Evolutionary conservation across 2,329 filamentous ascomycete genomes (phyloP), one percentile per base, ranked within the genome.

Genomic region (Xylaria sp.): DNA sequence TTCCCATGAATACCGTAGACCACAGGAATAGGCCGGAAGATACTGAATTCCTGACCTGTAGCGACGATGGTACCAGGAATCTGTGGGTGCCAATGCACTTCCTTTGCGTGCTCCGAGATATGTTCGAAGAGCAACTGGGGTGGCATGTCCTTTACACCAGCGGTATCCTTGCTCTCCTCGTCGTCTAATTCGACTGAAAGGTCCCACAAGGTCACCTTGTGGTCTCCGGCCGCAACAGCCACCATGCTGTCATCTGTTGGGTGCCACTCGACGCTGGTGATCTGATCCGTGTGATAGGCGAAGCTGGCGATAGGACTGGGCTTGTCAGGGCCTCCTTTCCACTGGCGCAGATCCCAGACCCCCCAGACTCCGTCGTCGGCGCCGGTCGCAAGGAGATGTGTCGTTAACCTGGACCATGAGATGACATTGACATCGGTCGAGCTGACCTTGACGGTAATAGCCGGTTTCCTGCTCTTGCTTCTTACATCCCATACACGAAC

Each of bases 251-350:
- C 94, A 73, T 99, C 95, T 1, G 92, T 94, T 2, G 95, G 94
- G 78, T 98, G 94, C 94, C 95, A 99, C 80, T 98, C 94, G 40
- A 99, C 86, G 70, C 90, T 92, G 6, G 95, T 99, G 72, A 99
- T 92, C 71, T 97, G 95, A 78, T 97, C 92, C 78, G 92, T 94
- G 84, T 99, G 94, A 83, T 97, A 98, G 73, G 88, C 85, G 80
- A 98, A 99, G 71, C 90, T 91, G 3, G 95, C 95, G n/a, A 98
- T 91, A 0, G 95, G 91, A 50, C 89, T 89, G 5, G 91, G 89
- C 79, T 83, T 85, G 70, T 84, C 79, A 6, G 81, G 77, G 67
- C 80, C 82, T 2, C 88, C 88, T 81, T 97, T 97, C 94, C 94
- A 98, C 77, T 96, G 91, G 57, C 95, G 87, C 73, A 99, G 81